phyloP scores from a whole-genome alignment of 176 grass and related monocot genomes.

The Musa itinerans region DNA sequence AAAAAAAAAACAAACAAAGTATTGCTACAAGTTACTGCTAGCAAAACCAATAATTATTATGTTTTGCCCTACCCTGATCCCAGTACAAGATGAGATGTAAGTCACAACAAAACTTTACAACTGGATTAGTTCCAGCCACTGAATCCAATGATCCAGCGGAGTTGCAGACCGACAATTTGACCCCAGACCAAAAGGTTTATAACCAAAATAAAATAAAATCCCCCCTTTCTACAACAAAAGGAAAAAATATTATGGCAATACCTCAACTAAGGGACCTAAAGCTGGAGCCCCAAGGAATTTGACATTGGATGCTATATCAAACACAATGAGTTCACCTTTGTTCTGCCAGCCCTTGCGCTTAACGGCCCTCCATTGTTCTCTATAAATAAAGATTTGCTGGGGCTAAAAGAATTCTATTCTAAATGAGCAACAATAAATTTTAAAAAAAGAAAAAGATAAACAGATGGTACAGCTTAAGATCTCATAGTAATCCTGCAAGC shows the following conservation, averaged over 20 bases:
- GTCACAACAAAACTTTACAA: background rate
- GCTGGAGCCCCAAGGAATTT: background rate
- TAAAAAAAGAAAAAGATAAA: conserved; percentile 9
- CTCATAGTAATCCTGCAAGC: conserved; percentile 82
- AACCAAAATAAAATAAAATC: background rate
- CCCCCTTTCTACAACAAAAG: too few species aligned
- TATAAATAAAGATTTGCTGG: conserved; percentile 33
- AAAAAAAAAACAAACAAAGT: too few species aligned
- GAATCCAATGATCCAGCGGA: background rate
- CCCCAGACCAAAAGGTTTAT: too few species aligned
- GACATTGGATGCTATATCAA: too few species aligned
- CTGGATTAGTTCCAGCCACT: conserved; percentile 1
- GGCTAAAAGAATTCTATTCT: conserved; percentile 9
- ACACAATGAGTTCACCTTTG: too few species aligned
- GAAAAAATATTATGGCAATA: conserved; percentile 28
- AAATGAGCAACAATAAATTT: conserved; percentile 1
- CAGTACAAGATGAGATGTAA: background rate
- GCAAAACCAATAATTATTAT: too few species aligned
- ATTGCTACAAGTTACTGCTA: too few species aligned
- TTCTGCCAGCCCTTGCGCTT: conserved; percentile 13
- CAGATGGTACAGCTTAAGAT: conserved; percentile 13
- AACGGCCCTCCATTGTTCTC: conserved; percentile 21
- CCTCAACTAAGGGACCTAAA: conserved; percentile 27
- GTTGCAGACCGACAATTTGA: too few species aligned
- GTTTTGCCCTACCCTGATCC: background rate